Evolutionary conservation across 192 early-diverging fungal species (phyloP).

Genomic region (Thoreauomyces humboldtii): DNA sequence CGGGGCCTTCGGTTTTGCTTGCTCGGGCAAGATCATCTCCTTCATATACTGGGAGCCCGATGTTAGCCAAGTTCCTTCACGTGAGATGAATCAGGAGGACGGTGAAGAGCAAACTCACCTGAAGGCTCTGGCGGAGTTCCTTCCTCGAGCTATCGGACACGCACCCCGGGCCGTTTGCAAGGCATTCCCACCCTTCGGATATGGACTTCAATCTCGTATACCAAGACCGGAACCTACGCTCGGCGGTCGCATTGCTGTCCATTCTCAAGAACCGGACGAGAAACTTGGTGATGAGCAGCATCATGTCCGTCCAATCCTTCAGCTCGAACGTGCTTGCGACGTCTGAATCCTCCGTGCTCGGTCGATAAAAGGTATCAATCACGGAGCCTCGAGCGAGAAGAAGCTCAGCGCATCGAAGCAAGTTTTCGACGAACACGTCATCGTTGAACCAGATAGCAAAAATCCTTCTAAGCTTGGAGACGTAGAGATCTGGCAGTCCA

Average conservation of each 20-base stretch:
- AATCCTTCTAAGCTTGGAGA: neutral
- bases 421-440: neutral
- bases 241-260: slow-evolving; percentile 1
- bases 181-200: neutral
- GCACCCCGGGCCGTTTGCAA: too few relatives aligned
- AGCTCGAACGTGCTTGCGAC: neutral
- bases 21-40: neutral
- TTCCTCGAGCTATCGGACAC: too few relatives aligned
- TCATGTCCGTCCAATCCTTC: neutral
- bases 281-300: slow-evolving; percentile 11
- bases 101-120: too few relatives aligned
- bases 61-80: too few relatives aligned
- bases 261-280: neutral
- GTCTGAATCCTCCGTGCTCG: neutral
- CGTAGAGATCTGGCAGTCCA: neutral
- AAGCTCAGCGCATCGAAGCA: neutral
- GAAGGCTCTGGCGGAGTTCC: too few relatives aligned
- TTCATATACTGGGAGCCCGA: slow-evolving; percentile 1
- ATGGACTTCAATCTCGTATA: neutral
- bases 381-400: neutral
- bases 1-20: neutral
- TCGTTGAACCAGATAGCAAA: neutral
- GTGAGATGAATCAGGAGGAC: too few relatives aligned
- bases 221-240: neutral
- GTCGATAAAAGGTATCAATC: neutral